phyloP scores from a whole-genome alignment of 139 green algal genomes.

The Auxenochlorella pyrenoidosa region DNA sequence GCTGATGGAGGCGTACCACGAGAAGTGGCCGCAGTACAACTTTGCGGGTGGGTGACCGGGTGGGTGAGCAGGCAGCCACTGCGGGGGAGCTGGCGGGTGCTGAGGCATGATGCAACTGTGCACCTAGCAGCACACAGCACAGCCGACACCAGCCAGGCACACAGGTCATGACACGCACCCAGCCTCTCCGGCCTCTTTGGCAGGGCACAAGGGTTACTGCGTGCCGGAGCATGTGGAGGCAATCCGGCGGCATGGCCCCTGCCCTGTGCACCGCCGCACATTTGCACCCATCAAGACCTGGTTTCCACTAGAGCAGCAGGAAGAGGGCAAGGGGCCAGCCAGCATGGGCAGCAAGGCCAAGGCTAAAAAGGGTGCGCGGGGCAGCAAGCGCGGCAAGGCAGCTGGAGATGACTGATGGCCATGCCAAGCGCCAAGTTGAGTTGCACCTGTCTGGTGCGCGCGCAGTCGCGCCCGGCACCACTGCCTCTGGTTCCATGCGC shows the following conservation, averaged over 20 bases:
- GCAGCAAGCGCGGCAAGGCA: background rate
- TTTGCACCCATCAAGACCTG: slow-evolving; percentile 83
- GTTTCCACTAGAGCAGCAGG: slow-evolving; percentile 16
- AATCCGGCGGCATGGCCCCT: slow-evolving; percentile 78
- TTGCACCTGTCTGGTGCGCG: no score
- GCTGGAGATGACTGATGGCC: background rate
- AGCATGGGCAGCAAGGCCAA: background rate
- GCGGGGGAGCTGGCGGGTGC: slow-evolving; percentile 20
- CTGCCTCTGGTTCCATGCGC: no score
- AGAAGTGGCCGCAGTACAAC: slow-evolving; percentile 75
- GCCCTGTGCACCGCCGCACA: slow-evolving; percentile 76
- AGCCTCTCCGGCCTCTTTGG: background rate
- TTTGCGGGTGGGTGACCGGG: slow-evolving; percentile 55
- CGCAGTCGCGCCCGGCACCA: no score
- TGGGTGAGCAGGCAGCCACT: slow-evolving; percentile 62
- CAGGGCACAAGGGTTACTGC: slow-evolving; percentile 73
- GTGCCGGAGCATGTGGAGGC: slow-evolving; percentile 80
- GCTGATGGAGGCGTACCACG: slow-evolving; percentile 85
- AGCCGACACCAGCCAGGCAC: no score
- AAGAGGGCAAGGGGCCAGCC: no score
- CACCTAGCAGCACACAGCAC: no score
- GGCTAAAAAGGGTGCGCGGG: background rate
- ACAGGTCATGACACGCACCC: no score
- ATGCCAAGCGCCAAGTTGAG: no score
- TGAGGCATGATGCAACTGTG: no score